phyloP scores from a whole-genome alignment of 148 eudicot species.

The Persicaria maculosa region DNA sequence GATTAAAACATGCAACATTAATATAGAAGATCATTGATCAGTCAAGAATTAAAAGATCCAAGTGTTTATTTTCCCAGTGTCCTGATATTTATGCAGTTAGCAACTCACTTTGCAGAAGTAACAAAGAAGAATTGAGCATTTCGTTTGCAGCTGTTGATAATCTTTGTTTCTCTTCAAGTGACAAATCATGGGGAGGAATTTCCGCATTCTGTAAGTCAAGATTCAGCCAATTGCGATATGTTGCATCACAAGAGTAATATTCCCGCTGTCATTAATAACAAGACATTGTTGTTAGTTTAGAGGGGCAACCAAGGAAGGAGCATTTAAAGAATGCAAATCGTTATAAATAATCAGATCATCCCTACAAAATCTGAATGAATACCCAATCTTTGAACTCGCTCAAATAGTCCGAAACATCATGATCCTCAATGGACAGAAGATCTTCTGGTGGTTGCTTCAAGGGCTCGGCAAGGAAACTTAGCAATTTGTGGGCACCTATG shows the following conservation, averaged over 20 bases:
- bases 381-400: slow-evolving; percentile 94
- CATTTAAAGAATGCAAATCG: not conserved
- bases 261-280: slow-evolving; percentile 44
- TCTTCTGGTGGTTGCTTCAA: slow-evolving; percentile 65
- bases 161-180: slow-evolving; percentile 65
- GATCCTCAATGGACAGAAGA: slow-evolving; percentile 43
- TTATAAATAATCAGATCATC: slow-evolving; percentile 12
- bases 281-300: not conserved
- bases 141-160: slow-evolving; percentile 62
- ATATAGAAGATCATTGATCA: not conserved
- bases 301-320: not conserved
- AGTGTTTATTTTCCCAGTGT: not conserved
- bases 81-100: slow-evolving; percentile 4
- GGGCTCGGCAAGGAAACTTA: slow-evolving; percentile 93
- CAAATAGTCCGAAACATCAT: slow-evolving; percentile 54
- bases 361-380: slow-evolving; percentile 20
- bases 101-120: slow-evolving; percentile 68
- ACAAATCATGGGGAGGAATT: slow-evolving; percentile 47
- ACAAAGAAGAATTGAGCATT: slow-evolving; percentile 50
- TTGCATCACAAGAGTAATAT: slow-evolving; percentile 94
- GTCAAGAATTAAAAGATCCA: not conserved
- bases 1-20: not conserved
- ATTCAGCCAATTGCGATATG: slow-evolving; percentile 91
- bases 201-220: slow-evolving; percentile 65
- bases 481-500: slow-evolving; percentile 81